Evolutionary conservation across 2,329 filamentous ascomycete genomes (phyloP).

Genomic region (Hypoxylon sp.): DNA sequence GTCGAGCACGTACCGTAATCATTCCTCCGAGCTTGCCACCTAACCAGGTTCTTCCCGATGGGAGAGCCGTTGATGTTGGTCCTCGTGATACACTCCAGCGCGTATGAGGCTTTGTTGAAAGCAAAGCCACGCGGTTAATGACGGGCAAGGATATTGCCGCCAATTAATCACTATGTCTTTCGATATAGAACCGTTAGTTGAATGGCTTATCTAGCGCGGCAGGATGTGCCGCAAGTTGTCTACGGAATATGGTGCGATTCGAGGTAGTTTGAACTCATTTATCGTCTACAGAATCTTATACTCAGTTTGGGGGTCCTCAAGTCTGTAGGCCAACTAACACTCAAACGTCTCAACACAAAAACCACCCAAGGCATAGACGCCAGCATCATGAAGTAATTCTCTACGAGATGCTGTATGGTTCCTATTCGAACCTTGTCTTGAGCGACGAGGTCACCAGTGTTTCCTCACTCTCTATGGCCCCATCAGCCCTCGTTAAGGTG

Average conservation of each 20-base stretch:
- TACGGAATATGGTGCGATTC: constrained; percentile 21
- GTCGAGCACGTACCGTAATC: constrained; percentile 28
- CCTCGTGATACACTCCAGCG: constrained; percentile 19
- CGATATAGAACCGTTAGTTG: not conserved
- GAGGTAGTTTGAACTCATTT: constrained; percentile 32
- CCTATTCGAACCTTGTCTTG: not conserved
- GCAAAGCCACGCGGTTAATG: constrained; percentile 26
- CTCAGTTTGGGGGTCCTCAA: not conserved
- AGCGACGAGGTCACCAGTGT: not conserved
- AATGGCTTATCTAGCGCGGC: constrained; percentile 3
- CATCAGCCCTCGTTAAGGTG: constrained; percentile 10
- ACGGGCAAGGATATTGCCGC: constrained; percentile 6
- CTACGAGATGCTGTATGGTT: not conserved
- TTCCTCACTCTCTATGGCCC: not conserved
- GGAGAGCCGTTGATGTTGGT: constrained; percentile 24
- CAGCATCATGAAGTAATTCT: not conserved
- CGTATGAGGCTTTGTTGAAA: constrained; percentile 24
- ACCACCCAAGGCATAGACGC: not conserved
- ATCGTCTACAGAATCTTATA: not conserved
- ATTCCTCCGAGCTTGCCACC: constrained; percentile 31
- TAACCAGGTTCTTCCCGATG: constrained; percentile 32
- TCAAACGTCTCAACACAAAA: not conserved
- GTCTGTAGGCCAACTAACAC: constrained; percentile 1
- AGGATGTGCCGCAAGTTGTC: not conserved
- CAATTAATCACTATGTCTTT: not conserved